Evolutionary conservation across 257 asterid species (phyloP), one percentile per base, ranked within the genome.

Genomic region (Ballota nigra): DNA sequence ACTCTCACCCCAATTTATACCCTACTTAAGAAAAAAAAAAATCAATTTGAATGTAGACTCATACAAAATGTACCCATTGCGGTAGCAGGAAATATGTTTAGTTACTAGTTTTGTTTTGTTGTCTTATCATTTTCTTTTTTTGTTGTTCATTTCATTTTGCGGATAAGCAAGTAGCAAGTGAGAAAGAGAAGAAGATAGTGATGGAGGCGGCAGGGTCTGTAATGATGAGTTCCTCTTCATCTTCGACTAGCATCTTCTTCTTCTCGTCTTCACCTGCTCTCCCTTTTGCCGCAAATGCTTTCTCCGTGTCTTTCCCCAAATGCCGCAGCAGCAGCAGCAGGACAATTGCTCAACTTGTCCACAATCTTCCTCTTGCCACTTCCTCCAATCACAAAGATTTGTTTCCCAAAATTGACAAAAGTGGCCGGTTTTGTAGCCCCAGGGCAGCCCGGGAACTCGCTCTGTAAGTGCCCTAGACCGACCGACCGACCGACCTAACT

Each of bases 371-470:
- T 2, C 16, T 78, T 0, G 15, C 20, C 68, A 78, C 34, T 59
- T 69, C 34, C 29, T 63, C 79, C 26, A 57, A 16, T 56, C 34
- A 55, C 8, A 69, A 65, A 29, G 87, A 79, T 55, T 8, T 77
- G 80, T 83, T 87, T 33, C 98, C 98, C 70, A 92, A 87, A 79
- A 74, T 90, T 11, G 97, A 92, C 77, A 87, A 85, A 82, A 90
- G 86, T 20, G 98, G 98, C 59, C 84, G 86, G 72, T 90, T 92
- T 69, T 88, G 97, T 80, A 88, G 96, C 66, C 96, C 98, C 67
- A 83, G 96, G 85, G 95, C 98, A 15, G 94, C 97, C 34, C 87
- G 98, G 5, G 98, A 92, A 69, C 97, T 92, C 29, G 94, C 98
- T 64, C 73, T 92, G 98, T 92, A 75, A 31, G 72, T 24, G n/a